These are phyloP conservation scores for Blepharisma stoltei DNA, from an alignment of 73 alveolate genomes.

Conservation along the genomic window DNA sequence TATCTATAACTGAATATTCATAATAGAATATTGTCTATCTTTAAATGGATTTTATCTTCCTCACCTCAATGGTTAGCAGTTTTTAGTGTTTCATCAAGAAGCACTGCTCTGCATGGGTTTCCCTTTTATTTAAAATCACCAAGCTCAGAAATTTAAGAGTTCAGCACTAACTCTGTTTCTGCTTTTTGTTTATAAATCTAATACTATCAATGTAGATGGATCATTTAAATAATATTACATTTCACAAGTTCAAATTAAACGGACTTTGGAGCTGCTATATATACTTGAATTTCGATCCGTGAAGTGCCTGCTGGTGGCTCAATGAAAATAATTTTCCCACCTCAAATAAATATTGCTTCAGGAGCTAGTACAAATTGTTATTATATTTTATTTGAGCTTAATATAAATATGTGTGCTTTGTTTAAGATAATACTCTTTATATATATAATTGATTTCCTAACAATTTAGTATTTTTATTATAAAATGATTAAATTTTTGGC, in stretches of 20 bases:
- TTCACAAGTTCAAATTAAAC: too few relatives aligned
- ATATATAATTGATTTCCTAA: background rate
- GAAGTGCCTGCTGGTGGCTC: constrained; percentile 3
- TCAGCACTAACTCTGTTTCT: background rate
- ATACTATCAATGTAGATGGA: background rate
- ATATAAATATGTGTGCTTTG: background rate
- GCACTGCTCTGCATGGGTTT: background rate
- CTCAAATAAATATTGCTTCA: background rate
- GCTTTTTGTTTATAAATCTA: background rate
- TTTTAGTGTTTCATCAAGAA: background rate
- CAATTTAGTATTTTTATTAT: too few relatives aligned
- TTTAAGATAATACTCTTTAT: background rate
- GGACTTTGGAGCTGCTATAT: background rate
- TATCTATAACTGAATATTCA: background rate
- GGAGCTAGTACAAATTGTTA: background rate
- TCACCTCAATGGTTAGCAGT: background rate
- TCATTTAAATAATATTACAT: background rate
- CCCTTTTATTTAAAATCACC: background rate
- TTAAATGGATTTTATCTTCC: background rate
- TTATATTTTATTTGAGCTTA: background rate
- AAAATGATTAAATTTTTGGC: too few relatives aligned
- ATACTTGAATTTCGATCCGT: background rate
- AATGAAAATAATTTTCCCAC: background rate
- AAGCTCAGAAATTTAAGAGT: background rate
- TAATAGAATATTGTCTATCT: background rate